phyloP scores from a whole-genome alignment of 805 yeast species.

The Yarrowia sp. region DNA sequence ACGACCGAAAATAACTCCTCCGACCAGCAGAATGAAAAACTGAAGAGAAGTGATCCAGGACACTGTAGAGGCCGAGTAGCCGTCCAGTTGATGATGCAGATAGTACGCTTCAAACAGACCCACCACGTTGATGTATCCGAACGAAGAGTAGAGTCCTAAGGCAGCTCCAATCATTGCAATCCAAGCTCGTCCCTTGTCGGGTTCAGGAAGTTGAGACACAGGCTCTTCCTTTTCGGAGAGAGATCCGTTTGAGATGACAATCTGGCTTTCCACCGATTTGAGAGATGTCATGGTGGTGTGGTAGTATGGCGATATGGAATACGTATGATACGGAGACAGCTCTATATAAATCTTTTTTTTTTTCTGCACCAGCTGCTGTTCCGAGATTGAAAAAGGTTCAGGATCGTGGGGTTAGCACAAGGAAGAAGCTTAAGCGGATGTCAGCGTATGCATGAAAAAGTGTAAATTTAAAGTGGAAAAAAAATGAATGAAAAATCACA shows the following conservation, averaged over 20 bases:
- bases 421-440: neutral
- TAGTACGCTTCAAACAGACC: conserved; percentile 64
- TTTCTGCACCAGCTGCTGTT: neutral
- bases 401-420: conserved; percentile 5
- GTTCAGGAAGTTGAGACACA: neutral
- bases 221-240: neutral
- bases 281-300: neutral
- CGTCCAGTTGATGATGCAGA: conserved; percentile 49
- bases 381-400: neutral
- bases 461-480: neutral
- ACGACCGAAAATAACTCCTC: conserved; percentile 51
- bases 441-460: neutral
- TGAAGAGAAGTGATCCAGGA: conserved; percentile 64
- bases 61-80: conserved; percentile 48
- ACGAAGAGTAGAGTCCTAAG: conserved; percentile 31
- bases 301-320: too few relatives aligned
- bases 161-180: conserved; percentile 14
- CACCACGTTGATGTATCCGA: conserved; percentile 64
- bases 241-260: neutral
- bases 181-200: conserved; percentile 14
- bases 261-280: conserved; percentile 10
- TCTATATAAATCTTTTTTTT: too few relatives aligned
- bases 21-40: conserved; percentile 41
- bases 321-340: neutral
- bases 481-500: neutral